Evolutionary conservation across 2,329 filamentous ascomycete species (phyloP), one percentile per base, ranked within the genome.

Genomic region (Cordyceps farinosa): DNA sequence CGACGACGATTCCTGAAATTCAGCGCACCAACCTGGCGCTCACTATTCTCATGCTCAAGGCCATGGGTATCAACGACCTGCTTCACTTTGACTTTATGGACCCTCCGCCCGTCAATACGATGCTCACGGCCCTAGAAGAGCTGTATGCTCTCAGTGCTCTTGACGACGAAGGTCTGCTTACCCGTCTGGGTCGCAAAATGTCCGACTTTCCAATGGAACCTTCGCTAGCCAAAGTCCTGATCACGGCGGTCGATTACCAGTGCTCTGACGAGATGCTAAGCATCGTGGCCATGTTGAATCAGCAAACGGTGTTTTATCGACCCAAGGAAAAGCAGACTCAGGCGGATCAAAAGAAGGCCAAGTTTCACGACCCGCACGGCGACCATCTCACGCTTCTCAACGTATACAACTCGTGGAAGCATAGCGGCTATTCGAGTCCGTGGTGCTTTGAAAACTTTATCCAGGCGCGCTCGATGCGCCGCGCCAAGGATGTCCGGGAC

Each of bases 361-460:
- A 97, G 74, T 99, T 99, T 78, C 92, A 97, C 78, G 95, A 99
- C 71, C 90, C 94, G 0, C 87, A 92, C 63, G 95, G 95, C 59
- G 95, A 99, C 72, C 95, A 99, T 71, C 82, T 99, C 13, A 99
- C 95, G 0, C 82, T 98, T 0, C 85, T 99, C 50, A 99, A 99
- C 70, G 93, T 99, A 0, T 99, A 96, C 80, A 97, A 97, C 71
- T 88, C 86, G n/a, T 99, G 95, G 95, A 97, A 97, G 75, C 84
- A 88, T 51, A 90, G 87, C 66, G 88, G 89, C 7, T 96, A 86
- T 77, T 90, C 87, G 56, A 91, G 87, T 63, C 88, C 93, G 0
- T 99, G 95, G 95, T 98, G 95, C 73, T 94, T 92, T 69, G 96
- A 99, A 72, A 97, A 99, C 76, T 99, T 96, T 74, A 95, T 99